A percentile compares a stretch with the other conserved stretches of the same genome.
These are phyloP conservation scores for Curvularia eragrostidis DNA, from an alignment of 2,329 filamentous ascomycete genomes.

Conservation along the genomic window DNA sequence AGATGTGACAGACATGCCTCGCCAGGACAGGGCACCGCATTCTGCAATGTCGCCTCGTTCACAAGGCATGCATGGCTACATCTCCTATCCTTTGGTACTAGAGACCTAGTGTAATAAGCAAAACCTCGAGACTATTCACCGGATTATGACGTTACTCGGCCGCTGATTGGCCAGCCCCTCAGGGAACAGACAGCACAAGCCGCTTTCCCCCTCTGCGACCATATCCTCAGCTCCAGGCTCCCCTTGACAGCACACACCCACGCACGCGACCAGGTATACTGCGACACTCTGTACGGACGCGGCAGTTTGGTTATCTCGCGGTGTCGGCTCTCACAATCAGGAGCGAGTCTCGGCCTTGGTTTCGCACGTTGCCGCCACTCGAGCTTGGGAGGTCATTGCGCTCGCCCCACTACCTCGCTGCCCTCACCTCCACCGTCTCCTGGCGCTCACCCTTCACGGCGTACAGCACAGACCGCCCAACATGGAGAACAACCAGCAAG, in stretches of 20 bases:
- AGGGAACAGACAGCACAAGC: conserved; percentile 18
- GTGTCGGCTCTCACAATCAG: conserved; percentile 21
- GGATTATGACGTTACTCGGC: conserved; percentile 24
- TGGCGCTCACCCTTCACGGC: conserved; percentile 32
- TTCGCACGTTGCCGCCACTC: conserved; percentile 44
- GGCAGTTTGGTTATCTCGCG: conserved; percentile 22
- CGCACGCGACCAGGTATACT: conserved; percentile 43
- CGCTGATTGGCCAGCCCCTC: conserved; percentile 21
- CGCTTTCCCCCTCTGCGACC: conserved; percentile 9
- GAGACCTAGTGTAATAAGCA: neutral
- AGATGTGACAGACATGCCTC: neutral
- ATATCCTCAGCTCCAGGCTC: conserved; percentile 33
- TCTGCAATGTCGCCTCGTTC: neutral
- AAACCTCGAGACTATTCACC: conserved; percentile 16
- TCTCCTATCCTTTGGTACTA: neutral
- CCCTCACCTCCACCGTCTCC: conserved; percentile 34
- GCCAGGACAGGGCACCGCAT: neutral
- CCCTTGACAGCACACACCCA: conserved; percentile 28
- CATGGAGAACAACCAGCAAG: conserved; percentile 47
- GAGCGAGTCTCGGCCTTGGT: conserved; percentile 41
- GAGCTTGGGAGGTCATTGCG: conserved; percentile 37
- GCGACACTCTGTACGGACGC: conserved; percentile 9
- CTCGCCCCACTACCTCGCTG: conserved; percentile 43
- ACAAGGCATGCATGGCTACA: too few species aligned
- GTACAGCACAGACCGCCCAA: conserved; percentile 31